A percentile compares a stretch with the other conserved stretches of the same genome.
Conservation (phyloP, 192 early-diverging fungal species). For the Thamnidium elegans region DNA sequence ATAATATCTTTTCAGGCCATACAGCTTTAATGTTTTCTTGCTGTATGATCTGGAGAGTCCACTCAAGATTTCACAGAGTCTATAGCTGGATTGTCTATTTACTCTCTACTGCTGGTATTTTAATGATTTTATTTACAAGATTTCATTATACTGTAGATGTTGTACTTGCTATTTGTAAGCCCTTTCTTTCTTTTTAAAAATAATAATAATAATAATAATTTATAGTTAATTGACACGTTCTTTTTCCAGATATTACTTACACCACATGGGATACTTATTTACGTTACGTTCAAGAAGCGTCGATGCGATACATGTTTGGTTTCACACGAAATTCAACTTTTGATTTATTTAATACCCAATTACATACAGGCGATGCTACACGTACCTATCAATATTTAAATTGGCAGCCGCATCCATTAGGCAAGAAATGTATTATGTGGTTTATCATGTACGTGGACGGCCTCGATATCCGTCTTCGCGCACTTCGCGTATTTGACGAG, state of each 20-base stretch:
- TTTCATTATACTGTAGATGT: constrained; percentile 66
- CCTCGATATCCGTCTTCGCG: constrained; percentile 24
- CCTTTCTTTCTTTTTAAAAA: too few relatives aligned
- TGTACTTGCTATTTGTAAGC: constrained; percentile 44
- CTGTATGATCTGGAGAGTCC: constrained; percentile 53
- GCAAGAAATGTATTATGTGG: constrained; percentile 27
- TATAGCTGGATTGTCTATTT: constrained; percentile 41
- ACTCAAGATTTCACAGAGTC: constrained; percentile 45
- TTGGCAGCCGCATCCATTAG: constrained; percentile 26
- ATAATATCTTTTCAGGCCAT: constrained; percentile 67
- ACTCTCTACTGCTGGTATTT: constrained; percentile 38
- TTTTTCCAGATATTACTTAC: constrained; percentile 20
- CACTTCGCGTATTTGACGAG: constrained; percentile 19
- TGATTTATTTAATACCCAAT: constrained; percentile 18
- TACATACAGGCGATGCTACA: constrained; percentile 3
- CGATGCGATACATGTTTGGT: constrained; percentile 25
- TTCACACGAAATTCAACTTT: constrained; percentile 17
- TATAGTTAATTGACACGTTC: neutral
- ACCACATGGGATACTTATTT: constrained; percentile 25
- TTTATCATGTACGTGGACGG: constrained; percentile 27
- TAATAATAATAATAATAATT: too few relatives aligned
- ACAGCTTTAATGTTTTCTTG: constrained; percentile 52
- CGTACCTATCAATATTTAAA: constrained; percentile 19
- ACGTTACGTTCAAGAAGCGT: constrained; percentile 22
- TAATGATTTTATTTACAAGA: constrained; percentile 50